Conservation (phyloP, 345 rosid genomes). For the Citrus mangshanensis region DNA sequence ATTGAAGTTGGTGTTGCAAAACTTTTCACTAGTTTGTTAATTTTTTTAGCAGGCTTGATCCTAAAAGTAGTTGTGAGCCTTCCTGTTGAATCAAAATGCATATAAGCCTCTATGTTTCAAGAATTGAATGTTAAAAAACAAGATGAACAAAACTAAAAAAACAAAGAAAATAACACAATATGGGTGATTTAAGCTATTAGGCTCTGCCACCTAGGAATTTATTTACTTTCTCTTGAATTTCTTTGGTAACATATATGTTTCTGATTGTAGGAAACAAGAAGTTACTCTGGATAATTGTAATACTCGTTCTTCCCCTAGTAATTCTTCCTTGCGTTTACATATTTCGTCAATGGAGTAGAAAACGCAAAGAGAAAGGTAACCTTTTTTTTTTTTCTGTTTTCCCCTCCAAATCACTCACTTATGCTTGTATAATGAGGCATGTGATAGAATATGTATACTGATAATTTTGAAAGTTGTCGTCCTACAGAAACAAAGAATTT, state of each 20-base stretch:
- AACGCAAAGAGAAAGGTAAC: neutral
- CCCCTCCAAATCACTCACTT: neutral
- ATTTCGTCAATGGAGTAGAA: constrained; percentile 1
- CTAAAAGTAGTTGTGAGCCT: neutral
- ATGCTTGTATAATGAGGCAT: neutral
- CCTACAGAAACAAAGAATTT: neutral
- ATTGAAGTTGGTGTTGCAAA: neutral
- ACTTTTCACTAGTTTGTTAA: neutral
- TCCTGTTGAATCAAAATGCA: no score
- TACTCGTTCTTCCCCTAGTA: neutral
- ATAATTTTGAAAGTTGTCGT: no score
- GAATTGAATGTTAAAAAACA: neutral
- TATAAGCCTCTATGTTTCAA: neutral
- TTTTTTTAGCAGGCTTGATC: neutral
- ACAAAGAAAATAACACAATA: no score
- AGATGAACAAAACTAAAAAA: no score
- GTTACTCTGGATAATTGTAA: constrained; percentile 1
- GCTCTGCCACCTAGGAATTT: neutral
- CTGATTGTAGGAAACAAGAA: neutral
- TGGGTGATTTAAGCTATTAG: no score
- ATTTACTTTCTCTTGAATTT: neutral
- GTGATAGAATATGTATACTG: no score
- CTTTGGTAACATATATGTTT: neutral
- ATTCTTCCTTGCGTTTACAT: neutral
- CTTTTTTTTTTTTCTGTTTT: neutral